These are phyloP conservation scores for Coemansia sp. DNA, from an alignment of 371 early-diverging fungal genomes.

Conservation along the genomic window DNA sequence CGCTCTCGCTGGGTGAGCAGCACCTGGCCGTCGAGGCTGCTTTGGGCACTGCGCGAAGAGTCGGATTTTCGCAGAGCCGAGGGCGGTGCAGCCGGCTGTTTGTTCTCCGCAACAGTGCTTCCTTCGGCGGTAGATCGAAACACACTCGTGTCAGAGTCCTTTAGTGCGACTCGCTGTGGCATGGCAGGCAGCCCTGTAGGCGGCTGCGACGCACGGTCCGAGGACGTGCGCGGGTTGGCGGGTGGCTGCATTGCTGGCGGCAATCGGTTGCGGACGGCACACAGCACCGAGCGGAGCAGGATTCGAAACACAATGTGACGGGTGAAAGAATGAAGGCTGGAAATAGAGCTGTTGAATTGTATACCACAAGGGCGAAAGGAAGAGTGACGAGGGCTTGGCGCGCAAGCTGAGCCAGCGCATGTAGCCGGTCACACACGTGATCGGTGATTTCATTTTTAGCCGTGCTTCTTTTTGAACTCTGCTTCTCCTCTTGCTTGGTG, in stretches of 20 bases:
- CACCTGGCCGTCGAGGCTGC: not conserved
- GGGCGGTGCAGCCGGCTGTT: not conserved
- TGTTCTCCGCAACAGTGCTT: not conserved
- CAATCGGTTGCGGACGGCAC: constrained; percentile 1
- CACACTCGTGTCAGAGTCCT: constrained; percentile 9
- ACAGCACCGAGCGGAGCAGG: not conserved
- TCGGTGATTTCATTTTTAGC: not conserved
- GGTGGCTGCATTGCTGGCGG: constrained; percentile 10
- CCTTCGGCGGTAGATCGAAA: constrained; percentile 16
- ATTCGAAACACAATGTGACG: not conserved
- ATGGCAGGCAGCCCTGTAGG: not conserved
- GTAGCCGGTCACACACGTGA: not conserved
- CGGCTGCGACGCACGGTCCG: not conserved
- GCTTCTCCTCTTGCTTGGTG: too few species aligned
- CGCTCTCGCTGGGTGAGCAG: constrained; percentile 6
- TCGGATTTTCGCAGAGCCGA: not conserved
- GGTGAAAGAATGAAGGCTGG: not conserved
- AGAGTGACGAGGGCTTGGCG: not conserved
- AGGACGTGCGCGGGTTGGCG: not conserved
- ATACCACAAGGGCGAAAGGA: not conserved
- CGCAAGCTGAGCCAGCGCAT: not conserved
- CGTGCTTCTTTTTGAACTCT: too few species aligned
- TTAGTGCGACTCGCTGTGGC: constrained; percentile 21
- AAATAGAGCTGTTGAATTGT: not conserved
- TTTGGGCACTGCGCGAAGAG: not conserved